phyloP scores from a whole-genome alignment of 202 grass and related monocot genomes.

The Carex arenaria region DNA sequence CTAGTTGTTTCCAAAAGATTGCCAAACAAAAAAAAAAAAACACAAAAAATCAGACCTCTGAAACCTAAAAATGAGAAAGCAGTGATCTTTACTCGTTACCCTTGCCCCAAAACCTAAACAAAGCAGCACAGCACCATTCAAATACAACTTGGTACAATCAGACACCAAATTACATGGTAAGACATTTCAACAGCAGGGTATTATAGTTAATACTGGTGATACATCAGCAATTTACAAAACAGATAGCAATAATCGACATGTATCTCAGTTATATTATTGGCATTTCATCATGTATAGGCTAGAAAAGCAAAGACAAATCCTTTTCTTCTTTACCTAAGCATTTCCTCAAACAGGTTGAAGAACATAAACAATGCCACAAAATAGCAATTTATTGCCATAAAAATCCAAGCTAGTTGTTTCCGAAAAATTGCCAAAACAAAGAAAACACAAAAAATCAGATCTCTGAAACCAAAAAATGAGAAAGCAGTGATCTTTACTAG shows the following conservation, averaged over 20 bases:
- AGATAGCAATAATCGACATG: neutral
- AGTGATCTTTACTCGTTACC: too few relatives aligned
- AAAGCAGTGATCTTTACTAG: too few relatives aligned
- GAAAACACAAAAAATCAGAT: too few relatives aligned
- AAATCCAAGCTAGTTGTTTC: neutral
- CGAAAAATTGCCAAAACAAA: neutral
- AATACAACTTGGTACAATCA: neutral
- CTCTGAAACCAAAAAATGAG: too few relatives aligned
- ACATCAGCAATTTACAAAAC: neutral
- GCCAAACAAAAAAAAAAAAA: too few relatives aligned
- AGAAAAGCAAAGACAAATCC: neutral
- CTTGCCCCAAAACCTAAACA: too few relatives aligned
- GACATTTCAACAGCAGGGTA: neutral
- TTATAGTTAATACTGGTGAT: neutral
- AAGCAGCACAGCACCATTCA: too few relatives aligned
- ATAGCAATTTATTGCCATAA: neutral
- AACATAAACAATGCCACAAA: neutral
- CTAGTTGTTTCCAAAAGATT: too few relatives aligned
- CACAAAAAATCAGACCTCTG: too few relatives aligned
- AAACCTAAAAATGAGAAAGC: too few relatives aligned
- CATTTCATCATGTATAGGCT: neutral
- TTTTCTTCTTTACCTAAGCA: neutral
- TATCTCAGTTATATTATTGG: neutral
- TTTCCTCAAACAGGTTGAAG: conserved; percentile 13
- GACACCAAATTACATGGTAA: neutral